phyloP scores from a whole-genome alignment of 176 grass and related monocot genomes.

The Avena sativa region DNA sequence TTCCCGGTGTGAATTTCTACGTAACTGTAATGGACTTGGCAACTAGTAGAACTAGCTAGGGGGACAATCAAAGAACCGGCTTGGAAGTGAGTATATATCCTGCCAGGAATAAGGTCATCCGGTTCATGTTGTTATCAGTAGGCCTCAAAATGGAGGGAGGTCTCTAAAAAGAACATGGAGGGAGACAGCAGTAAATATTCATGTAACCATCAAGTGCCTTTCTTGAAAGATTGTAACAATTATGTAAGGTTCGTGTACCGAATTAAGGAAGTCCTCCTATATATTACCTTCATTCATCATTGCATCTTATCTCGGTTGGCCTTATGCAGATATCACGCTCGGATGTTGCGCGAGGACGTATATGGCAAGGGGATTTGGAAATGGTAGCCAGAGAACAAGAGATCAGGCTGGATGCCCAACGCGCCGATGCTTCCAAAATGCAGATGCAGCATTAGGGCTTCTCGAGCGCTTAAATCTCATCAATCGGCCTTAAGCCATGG shows the following conservation, averaged over 20 bases:
- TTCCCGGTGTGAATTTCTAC: background rate
- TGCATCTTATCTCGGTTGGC: background rate
- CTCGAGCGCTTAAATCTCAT: no score
- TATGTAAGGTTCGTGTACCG: no score
- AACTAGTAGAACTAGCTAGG: background rate
- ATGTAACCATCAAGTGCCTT: no score
- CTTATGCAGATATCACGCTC: slow-evolving; percentile 10
- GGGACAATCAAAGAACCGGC: background rate
- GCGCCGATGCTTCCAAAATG: background rate
- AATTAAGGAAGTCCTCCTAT: no score
- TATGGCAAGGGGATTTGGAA: background rate
- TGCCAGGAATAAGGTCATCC: background rate
- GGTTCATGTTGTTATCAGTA: background rate
- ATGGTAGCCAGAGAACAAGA: background rate
- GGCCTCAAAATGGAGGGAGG: background rate
- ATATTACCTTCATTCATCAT: no score
- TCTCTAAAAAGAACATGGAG: no score
- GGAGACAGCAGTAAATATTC: no score
- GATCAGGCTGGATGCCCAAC: background rate
- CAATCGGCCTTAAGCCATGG: no score
- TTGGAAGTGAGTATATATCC: background rate
- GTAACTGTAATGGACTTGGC: background rate
- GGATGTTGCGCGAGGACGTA: background rate
- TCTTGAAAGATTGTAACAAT: no score
- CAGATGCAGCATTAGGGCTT: background rate